Conservation (phyloP, 768 basidiomycete genomes). For the Lentinula aciculospora region DNA sequence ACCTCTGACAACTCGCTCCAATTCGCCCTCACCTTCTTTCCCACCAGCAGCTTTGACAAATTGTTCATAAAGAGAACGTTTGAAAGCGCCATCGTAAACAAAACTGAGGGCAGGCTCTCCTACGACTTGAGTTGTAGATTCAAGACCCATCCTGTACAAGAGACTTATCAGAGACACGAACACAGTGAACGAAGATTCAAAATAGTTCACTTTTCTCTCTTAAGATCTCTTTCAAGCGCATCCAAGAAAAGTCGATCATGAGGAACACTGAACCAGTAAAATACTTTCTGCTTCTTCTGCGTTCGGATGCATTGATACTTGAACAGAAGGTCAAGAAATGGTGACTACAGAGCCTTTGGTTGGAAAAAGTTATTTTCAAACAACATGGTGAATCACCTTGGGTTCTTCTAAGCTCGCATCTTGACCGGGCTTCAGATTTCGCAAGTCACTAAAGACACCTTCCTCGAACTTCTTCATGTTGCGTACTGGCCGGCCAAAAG, state of each 20-base stretch:
- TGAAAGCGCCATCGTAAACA: slow-evolving; percentile 53
- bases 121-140: slow-evolving; percentile 68
- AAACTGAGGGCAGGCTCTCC: slow-evolving; percentile 68
- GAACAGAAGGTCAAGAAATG: slow-evolving; percentile 90
- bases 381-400: slow-evolving; percentile 52
- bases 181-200: not conserved
- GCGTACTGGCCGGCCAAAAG: slow-evolving; percentile 83
- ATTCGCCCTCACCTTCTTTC: slow-evolving; percentile 28
- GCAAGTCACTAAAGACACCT: slow-evolving; percentile 88
- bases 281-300: slow-evolving; percentile 99
- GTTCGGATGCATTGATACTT: slow-evolving; percentile 96
- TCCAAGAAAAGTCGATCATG: slow-evolving; percentile 97
- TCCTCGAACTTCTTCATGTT: slow-evolving; percentile 98
- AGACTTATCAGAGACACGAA: not conserved
- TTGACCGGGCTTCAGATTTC: slow-evolving; percentile 89
- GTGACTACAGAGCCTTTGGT: slow-evolving; percentile 47
- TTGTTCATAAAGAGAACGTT: slow-evolving; percentile 61
- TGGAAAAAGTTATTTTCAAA: not conserved
- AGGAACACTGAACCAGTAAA: slow-evolving; percentile 97
- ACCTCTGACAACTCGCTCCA: slow-evolving; percentile 23
- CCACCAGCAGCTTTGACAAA: slow-evolving; percentile 39
- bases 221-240: slow-evolving; percentile 92
- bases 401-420: slow-evolving; percentile 94
- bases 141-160: slow-evolving; percentile 51
- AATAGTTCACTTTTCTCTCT: slow-evolving; percentile 67